Conservation (phyloP, 768 basidiomycete genomes). For the Auriculariales sp. region DNA sequence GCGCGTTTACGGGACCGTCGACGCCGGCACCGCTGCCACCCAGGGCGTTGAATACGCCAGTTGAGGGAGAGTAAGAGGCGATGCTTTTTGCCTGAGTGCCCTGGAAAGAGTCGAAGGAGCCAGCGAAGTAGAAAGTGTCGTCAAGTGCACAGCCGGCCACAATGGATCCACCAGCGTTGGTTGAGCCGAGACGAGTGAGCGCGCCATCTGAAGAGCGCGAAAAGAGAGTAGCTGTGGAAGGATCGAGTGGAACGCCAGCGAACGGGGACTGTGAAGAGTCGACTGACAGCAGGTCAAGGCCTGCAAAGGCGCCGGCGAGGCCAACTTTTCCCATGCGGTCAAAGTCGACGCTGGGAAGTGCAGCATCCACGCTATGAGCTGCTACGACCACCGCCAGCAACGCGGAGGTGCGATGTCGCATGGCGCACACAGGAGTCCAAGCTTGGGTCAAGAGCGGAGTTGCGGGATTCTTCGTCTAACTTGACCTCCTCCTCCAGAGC, state of each 20-base stretch:
- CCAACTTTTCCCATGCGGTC: slow-evolving; percentile 84
- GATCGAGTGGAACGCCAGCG: slow-evolving; percentile 34
- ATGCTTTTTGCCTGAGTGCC: slow-evolving; percentile 51
- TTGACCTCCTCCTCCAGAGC: too few relatives aligned
- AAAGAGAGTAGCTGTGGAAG: slow-evolving; percentile 57
- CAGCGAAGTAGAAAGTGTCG: slow-evolving; percentile 64
- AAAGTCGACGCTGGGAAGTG: slow-evolving; percentile 50
- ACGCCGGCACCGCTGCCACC: slow-evolving; percentile 44
- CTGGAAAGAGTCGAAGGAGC: slow-evolving; percentile 64
- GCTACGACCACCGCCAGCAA: neutral
- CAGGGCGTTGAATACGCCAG: slow-evolving; percentile 43
- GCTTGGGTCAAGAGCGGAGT: too few relatives aligned
- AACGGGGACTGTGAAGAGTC: slow-evolving; percentile 33
- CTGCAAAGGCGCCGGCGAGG: slow-evolving; percentile 77
- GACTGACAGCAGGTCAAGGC: slow-evolving; percentile 71
- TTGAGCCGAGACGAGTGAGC: slow-evolving; percentile 56
- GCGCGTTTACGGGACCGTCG: slow-evolving; percentile 52
- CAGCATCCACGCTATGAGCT: slow-evolving; percentile 13
- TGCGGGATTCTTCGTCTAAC: too few relatives aligned
- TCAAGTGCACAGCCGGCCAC: slow-evolving; percentile 55
- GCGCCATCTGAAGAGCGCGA: slow-evolving; percentile 50
- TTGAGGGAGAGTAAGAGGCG: slow-evolving; percentile 54
- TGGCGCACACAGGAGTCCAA: too few relatives aligned
- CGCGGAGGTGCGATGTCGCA: too few relatives aligned
- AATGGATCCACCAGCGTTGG: slow-evolving; percentile 68